Evolutionary conservation across 2,329 filamentous ascomycete genomes (phyloP).

Genomic region (Fusarium drepaniforme): DNA sequence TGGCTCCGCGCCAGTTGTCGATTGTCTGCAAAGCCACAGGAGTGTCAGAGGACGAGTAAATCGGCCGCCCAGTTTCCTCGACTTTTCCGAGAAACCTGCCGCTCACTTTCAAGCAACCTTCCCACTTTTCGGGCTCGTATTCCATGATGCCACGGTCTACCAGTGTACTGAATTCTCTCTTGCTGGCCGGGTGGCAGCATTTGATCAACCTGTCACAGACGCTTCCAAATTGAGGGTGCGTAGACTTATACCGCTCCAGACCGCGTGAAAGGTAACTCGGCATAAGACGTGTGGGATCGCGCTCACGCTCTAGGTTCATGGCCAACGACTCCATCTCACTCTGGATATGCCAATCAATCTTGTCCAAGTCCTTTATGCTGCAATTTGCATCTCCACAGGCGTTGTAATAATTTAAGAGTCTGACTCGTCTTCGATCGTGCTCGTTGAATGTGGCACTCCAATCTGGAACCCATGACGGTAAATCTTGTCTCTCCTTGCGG

Average conservation of each 20-base stretch:
- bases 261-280: background rate
- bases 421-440: background rate
- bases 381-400: background rate
- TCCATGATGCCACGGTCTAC: no score
- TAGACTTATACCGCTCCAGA: background rate
- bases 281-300: background rate
- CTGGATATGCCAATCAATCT: background rate
- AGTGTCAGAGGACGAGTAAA: no score
- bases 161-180: no score
- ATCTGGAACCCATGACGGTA: background rate
- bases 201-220: background rate
- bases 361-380: background rate
- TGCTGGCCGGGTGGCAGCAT: no score
- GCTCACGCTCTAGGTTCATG: background rate
- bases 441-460: constrained; percentile 1
- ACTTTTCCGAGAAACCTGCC: no score
- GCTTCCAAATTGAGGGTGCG: background rate
- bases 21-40: no score
- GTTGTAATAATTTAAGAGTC: background rate
- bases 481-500: background rate
- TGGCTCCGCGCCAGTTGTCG: background rate
- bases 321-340: background rate
- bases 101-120: no score
- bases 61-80: no score
- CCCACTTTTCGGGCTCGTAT: no score